Evolutionary conservation across 139 green algal genomes (phyloP).

Genomic region (Chlamydomonas schloesseri): DNA sequence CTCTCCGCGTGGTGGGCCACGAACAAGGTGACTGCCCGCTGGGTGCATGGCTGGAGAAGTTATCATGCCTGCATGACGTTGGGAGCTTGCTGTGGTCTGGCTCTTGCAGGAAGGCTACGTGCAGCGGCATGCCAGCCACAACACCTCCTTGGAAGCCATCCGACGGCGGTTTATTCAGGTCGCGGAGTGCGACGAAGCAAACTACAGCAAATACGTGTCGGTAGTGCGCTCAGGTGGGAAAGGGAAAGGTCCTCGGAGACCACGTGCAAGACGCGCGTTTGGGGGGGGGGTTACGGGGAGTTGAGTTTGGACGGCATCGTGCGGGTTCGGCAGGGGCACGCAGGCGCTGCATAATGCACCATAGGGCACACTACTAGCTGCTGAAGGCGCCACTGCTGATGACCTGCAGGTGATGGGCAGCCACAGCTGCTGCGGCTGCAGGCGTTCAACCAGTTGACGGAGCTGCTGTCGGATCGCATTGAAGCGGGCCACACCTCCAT

Average conservation of each 20-base stretch:
- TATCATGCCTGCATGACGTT: not conserved
- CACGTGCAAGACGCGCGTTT: no score
- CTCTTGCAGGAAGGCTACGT: constrained; percentile 64
- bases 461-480: constrained; percentile 57
- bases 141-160: constrained; percentile 57
- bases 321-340: no score
- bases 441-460: constrained; percentile 65
- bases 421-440: constrained; percentile 59
- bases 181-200: constrained; percentile 53
- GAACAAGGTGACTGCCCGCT: constrained; percentile 55
- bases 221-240: constrained; percentile 54
- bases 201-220: constrained; percentile 59
- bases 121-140: constrained; percentile 57
- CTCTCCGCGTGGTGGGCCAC: constrained; percentile 65
- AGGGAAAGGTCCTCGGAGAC: not conserved
- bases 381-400: not conserved
- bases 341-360: no score
- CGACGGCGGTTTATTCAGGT: constrained; percentile 54
- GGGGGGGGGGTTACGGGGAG: no score
- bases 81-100: not conserved
- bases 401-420: constrained; percentile 31
- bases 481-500: constrained; percentile 39
- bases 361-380: no score
- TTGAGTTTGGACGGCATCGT: no score
- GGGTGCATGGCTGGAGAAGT: not conserved